Evolutionary conservation across 805 yeast genomes (phyloP).

Genomic region (Pichia heedii): DNA sequence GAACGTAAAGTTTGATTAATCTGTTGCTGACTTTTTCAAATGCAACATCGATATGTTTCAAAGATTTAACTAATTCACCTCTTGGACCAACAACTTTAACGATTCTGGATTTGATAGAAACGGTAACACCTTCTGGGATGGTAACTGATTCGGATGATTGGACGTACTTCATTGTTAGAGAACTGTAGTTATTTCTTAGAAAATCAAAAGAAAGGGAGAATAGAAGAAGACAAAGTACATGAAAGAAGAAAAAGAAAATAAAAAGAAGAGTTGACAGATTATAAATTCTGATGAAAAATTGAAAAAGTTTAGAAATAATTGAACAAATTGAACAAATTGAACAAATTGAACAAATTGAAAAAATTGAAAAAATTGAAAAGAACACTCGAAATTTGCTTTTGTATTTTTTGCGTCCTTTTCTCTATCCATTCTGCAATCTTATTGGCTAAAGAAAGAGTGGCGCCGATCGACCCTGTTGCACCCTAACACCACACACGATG

Average conservation of each 20-base stretch:
- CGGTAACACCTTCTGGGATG: conserved; percentile 87
- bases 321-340: background rate
- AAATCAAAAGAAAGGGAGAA: no score
- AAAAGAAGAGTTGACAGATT: background rate
- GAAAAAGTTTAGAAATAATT: background rate
- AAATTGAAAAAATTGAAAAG: no score
- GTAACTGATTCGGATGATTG: conserved; percentile 51
- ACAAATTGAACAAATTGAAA: no score
- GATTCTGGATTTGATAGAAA: conserved; percentile 83
- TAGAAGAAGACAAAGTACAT: background rate
- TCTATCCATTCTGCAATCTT: no score
- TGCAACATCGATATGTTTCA: conserved; percentile 91
- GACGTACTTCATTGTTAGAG: conserved; percentile 44
- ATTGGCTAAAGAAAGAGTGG: background rate
- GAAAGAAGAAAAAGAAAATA: background rate
- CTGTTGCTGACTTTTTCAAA: conserved; percentile 69
- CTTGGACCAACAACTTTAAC: conserved; percentile 96
- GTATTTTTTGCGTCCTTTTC: conserved; percentile 6
- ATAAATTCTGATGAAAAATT: background rate
- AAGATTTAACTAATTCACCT: conserved; percentile 84
- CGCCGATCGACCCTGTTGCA: conserved; percentile 5
- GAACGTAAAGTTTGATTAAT: conserved; percentile 81
- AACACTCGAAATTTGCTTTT: no score
- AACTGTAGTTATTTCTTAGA: background rate
- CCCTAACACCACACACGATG: conserved; percentile 10